phyloP scores from a whole-genome alignment of 1,139 yeast genomes.

The Diutina rugosa region DNA sequence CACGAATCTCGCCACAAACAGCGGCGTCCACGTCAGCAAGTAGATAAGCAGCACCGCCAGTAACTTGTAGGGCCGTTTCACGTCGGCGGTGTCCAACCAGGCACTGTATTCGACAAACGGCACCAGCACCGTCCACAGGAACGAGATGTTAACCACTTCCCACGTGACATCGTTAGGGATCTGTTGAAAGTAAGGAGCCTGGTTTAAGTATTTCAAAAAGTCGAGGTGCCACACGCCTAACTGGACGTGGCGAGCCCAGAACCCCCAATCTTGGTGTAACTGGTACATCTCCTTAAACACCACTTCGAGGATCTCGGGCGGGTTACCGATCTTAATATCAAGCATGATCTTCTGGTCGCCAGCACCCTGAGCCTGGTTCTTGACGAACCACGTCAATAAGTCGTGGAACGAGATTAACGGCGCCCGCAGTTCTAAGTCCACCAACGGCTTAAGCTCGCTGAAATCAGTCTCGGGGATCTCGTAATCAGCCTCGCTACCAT shows the following conservation, averaged over 20 bases:
- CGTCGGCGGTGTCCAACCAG: constrained; percentile 16
- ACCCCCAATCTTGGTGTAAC: not conserved
- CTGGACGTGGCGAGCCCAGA: not conserved
- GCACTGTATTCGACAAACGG: constrained; percentile 24
- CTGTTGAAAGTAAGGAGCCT: constrained; percentile 22
- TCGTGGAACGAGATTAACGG: constrained; percentile 50
- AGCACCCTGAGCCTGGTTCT: constrained; percentile 17
- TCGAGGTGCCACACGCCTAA: constrained; percentile 19
- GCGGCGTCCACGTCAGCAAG: constrained; percentile 25
- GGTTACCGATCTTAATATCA: not conserved
- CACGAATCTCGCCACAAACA: constrained; percentile 21
- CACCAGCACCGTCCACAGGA: constrained; percentile 22
- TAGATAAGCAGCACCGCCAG: constrained; percentile 29
- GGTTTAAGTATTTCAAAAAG: constrained; percentile 43
- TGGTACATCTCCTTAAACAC: not conserved
- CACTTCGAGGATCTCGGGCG: not conserved
- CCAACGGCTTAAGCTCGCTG: constrained; percentile 32
- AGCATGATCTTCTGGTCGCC: constrained; percentile 6
- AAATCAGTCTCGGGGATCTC: constrained; percentile 28
- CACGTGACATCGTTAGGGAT: constrained; percentile 12
- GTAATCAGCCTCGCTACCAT: constrained; percentile 26
- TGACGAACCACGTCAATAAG: constrained; percentile 41
- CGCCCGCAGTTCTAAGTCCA: constrained; percentile 43
- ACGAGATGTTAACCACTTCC: constrained; percentile 25
- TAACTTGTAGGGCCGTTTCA: constrained; percentile 11